Conservation (phyloP, 768 basidiomycete species). For the Candolleomyces efflorescens region DNA sequence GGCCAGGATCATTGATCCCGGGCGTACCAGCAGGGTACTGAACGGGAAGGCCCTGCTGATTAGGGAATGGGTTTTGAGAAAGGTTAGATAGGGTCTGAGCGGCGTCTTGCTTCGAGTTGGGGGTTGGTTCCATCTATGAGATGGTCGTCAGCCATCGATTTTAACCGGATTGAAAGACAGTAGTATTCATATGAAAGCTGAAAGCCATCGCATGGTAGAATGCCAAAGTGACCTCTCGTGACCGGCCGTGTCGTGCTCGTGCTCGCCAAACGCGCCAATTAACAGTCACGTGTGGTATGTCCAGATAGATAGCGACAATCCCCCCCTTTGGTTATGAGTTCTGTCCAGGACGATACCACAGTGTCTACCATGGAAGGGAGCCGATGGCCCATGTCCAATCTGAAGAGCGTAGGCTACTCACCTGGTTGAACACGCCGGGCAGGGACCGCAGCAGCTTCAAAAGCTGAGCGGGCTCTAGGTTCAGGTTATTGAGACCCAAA, state of each 20-base stretch:
- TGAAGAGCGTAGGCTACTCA: slow-evolving; percentile 24
- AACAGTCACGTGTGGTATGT: slow-evolving; percentile 30
- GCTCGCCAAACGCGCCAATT: slow-evolving; percentile 25
- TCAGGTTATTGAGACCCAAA: slow-evolving; percentile 29
- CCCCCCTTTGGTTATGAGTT: background rate
- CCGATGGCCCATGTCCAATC: slow-evolving; percentile 8
- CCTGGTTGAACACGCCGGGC: slow-evolving; percentile 54
- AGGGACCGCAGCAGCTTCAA: slow-evolving; percentile 54
- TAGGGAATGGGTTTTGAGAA: slow-evolving; percentile 35
- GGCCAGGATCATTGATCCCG: slow-evolving; percentile 61
- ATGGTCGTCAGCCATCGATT: background rate
- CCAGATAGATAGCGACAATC: slow-evolving; percentile 2
- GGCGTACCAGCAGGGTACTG: slow-evolving; percentile 31
- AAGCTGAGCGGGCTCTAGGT: slow-evolving; percentile 54
- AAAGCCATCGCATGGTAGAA: background rate
- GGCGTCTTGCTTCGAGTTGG: slow-evolving; percentile 57
- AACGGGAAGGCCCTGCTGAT: slow-evolving; percentile 27
- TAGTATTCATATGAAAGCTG: background rate
- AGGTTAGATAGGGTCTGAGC: slow-evolving; percentile 55
- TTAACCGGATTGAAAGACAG: slow-evolving; percentile 9
- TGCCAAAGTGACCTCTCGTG: slow-evolving; percentile 9
- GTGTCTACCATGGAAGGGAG: background rate
- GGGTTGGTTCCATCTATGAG: slow-evolving; percentile 39
- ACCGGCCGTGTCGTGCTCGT: slow-evolving; percentile 19
- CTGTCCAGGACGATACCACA: too few species aligned